Evolutionary conservation across 495 filamentous ascomycete species (phyloP), one percentile per base, ranked within the genome.

Genomic region (Penicillium odoratum): DNA sequence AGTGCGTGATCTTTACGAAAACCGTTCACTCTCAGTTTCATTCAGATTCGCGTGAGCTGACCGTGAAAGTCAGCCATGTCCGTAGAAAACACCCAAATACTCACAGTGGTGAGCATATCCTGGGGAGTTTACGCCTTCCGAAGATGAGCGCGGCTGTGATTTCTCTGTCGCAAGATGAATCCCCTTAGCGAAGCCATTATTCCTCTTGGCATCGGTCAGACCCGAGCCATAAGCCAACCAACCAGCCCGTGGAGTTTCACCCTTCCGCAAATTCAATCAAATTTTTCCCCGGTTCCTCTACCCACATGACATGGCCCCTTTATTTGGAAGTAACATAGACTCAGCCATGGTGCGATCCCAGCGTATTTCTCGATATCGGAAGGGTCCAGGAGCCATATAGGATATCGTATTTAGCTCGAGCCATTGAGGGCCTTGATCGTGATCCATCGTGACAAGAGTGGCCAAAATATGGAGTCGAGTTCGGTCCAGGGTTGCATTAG

Each of bases 211-310:
- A 16, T 40, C 38, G 38, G 38, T 40, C 38, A 16, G 38, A 4
- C 38, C 38, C 38, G 38, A 40, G 38, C 38, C 15, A 40, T 7
- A 15, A 40, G 15, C 38, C 15, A 40, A 40, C 38, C 38, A 40
- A 16, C 38, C 38, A 11, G 15, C 38, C 38, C 38, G 13, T 13
- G 15, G 38, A 40, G 11, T 15, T 36, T 40, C 11, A 4, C 5
- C 38, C n/a, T n/a, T 40, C 38, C 38, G 34, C 13, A 16, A 33
- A 33, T 33, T 33, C 31, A 33, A 33, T 33, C 43, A 51, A 16
- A 46, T 30, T 33, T 60, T 60, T 53, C 61, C 61, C 48, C 53
- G 57, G 33, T 58, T 58, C 3, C 38, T 38, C 21, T 38, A 21
- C 15, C 48, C 55, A 42, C 48, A 45, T 52, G 55, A 36, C 55